Base-by-base conservation (phyloP, 1,284 basidiomycete species). In the Afroboletus lepidellus region DNA sequence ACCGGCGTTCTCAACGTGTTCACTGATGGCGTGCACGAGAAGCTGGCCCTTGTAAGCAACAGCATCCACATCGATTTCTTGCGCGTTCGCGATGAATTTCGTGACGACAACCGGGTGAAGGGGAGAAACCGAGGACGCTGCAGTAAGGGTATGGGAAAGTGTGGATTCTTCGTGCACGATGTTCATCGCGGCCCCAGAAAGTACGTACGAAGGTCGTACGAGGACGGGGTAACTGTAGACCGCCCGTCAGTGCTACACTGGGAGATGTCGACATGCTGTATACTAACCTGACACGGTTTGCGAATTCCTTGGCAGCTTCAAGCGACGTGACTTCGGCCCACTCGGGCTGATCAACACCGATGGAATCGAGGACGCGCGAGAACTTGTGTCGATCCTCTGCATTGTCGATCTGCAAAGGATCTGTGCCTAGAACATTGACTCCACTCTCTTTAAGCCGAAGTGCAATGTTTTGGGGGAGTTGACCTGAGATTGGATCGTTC, bases 361-460 rank as follows among this genome's bases (percentile, higher is more conserved):
- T 89, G 60, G 84, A 87, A 73, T 99, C 97, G 39, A 99, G 84
- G 56, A 98, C 90, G 46, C 88, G 87, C 11, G 94, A 98, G 82
- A 99, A 99, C 75, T 99, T 99, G 82, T 99, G 94, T 58, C 97
- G 88, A 75, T 99, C 96, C 75, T 99, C 97, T 43, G 97, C 97
- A 47, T 83, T 94, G 75, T 99, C 97, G 62, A 99, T 99, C 73
- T 87, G 91, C 53, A 85, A 81, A 13, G 97, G 97, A 70, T 97
- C 94, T 20, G 97, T 99, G 54, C 97, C 97, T 24, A 98, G 84
- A 23, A 99, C 95, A 41, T 90, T 94, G 64, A 99, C 90, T 36
- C 89, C 91, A 44, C 79, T 85, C 57, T 96, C 74, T 77, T 98
- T 97, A 58, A 99, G 82, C 29, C 94, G 86, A 42, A 99, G 86